Evolutionary conservation across 495 filamentous ascomycete species (phyloP).

Genomic region (Pseudevernia furfuracea): DNA sequence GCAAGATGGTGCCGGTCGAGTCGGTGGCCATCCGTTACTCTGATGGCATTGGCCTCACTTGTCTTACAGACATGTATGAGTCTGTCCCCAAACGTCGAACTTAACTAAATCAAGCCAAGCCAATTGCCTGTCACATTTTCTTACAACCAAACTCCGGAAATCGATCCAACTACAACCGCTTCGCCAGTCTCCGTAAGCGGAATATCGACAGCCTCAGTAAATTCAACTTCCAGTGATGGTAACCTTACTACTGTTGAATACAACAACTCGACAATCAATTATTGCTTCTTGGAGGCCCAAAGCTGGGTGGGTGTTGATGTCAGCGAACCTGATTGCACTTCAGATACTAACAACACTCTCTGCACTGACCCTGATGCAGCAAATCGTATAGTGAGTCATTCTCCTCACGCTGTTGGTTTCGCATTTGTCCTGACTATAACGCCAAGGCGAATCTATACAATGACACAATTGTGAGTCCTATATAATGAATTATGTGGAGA

Average conservation of each 20-base stretch:
- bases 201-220: not conserved
- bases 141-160: not conserved
- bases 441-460: not conserved
- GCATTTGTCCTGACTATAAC: not conserved
- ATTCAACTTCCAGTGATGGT: not conserved
- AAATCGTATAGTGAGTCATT: not conserved
- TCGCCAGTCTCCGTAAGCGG: not conserved
- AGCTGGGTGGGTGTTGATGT: not conserved
- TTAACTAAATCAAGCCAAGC: not conserved
- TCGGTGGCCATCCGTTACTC: conserved; percentile 2
- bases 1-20: conserved; percentile 10
- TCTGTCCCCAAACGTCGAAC: not conserved
- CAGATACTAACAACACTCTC: not conserved
- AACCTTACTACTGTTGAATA: not conserved
- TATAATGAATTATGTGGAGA: no score
- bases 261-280: not conserved
- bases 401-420: not conserved
- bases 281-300: not conserved
- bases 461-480: not conserved
- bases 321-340: not conserved
- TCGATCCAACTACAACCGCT: not conserved
- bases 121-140: not conserved
- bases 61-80: conserved; percentile 4
- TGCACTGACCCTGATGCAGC: not conserved
- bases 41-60: conserved; percentile 6